Evolutionary conservation across 345 rosid species (phyloP).

Genomic region (Alliaria petiolata): DNA sequence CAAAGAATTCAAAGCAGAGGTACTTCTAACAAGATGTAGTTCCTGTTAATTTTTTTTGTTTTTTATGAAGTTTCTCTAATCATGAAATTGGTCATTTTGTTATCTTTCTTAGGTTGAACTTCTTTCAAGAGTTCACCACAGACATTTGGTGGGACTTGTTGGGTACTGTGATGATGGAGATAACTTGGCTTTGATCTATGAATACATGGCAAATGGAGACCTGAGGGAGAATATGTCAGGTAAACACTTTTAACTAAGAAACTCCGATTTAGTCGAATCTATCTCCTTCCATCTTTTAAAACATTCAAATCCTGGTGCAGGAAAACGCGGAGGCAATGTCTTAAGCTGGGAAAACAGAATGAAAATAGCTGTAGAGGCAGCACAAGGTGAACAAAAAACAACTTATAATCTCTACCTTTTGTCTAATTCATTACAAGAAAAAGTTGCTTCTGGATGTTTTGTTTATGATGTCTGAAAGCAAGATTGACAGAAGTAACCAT

Average conservation of each 20-base stretch:
- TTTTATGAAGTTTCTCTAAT: background rate
- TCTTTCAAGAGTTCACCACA: slow-evolving; percentile 45
- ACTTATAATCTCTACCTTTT: too few relatives aligned
- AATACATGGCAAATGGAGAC: slow-evolving; percentile 56
- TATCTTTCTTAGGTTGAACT: slow-evolving; percentile 37
- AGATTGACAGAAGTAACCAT: too few relatives aligned
- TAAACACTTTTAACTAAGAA: background rate
- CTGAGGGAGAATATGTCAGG: slow-evolving; percentile 34
- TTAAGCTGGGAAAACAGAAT: background rate
- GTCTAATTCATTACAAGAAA: too few relatives aligned
- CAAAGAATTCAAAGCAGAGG: slow-evolving; percentile 39
- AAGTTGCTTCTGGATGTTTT: too few relatives aligned
- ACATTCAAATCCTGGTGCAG: background rate
- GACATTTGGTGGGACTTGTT: slow-evolving; percentile 39
- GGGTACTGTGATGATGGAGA: slow-evolving; percentile 51
- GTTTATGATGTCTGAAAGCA: too few relatives aligned
- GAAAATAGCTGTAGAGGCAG: background rate
- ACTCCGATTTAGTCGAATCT: too few relatives aligned
- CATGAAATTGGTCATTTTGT: background rate
- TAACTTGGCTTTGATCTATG: slow-evolving; percentile 47
- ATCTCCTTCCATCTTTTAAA: too few relatives aligned
- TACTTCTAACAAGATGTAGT: background rate
- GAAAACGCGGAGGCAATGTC: background rate
- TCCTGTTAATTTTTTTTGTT: too few relatives aligned
- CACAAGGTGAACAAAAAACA: background rate